These are phyloP conservation scores for Thozetella sp. DNA, from an alignment of 495 filamentous ascomycete species.

Conservation along the genomic window DNA sequence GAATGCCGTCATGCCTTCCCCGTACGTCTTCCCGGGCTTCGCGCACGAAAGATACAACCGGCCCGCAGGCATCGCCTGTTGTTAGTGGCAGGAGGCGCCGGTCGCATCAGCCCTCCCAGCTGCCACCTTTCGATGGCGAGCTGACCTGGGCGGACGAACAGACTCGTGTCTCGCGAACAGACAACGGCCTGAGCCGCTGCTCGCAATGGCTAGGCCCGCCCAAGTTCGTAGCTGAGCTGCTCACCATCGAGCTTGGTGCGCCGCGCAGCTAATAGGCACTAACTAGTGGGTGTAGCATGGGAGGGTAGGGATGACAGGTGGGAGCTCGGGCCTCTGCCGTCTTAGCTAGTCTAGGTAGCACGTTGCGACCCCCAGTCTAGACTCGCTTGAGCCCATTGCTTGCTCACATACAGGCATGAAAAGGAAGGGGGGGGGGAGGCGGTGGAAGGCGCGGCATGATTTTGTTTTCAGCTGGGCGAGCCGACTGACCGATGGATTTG, in stretches of 20 bases:
- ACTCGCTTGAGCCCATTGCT: neutral
- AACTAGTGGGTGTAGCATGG: conserved; percentile 6
- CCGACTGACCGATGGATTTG: too few species aligned
- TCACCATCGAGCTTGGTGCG: conserved; percentile 1
- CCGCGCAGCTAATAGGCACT: conserved; percentile 10
- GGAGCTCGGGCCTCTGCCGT: conserved; percentile 6
- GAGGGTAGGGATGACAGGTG: neutral
- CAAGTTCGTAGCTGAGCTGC: neutral
- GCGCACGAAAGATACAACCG: neutral
- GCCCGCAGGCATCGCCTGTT: neutral
- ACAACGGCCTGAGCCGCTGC: conserved; percentile 2
- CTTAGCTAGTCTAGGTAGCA: neutral
- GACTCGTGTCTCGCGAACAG: conserved; percentile 1
- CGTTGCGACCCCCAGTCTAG: neutral
- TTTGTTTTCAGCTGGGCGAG: neutral
- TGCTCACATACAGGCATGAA: neutral
- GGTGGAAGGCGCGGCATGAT: too few species aligned
- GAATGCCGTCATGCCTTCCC: neutral
- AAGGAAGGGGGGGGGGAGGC: too few species aligned
- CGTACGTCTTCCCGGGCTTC: neutral
- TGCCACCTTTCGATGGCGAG: neutral
- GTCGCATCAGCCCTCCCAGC: neutral
- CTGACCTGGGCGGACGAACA: neutral
- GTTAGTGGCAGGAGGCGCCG: neutral
- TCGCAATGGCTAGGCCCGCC: conserved; percentile 6